Evolutionary conservation across 768 basidiomycete genomes (phyloP), one percentile per base, ranked within the genome.

Genomic region (Russula dissimulans): DNA sequence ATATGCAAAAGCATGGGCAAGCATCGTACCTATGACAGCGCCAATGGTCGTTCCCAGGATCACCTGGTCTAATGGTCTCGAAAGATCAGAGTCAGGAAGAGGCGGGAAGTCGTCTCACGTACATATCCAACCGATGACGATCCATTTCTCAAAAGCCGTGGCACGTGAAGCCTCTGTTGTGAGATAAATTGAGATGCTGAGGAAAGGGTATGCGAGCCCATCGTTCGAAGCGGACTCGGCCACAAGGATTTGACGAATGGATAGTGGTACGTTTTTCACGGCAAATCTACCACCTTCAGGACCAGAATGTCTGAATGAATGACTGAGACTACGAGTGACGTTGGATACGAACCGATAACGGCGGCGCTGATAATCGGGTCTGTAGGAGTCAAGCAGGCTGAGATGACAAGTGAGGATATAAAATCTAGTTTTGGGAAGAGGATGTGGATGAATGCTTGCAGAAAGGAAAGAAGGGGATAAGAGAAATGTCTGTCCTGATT

Each of bases 151-250:
- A 38, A 97, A 74, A 5, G 93, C 91, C 10, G 77, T 77, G 0
- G 76, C 72, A 14, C 74, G 77, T 3, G 84, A 80, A 0, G 78
- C 68, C 63, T 95, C 91, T 5, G 92, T 65, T 10, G 85, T 86
- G 48, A 98, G 77, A 70, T 95, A 97, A 10, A 98, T 78, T 3
- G 95, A 83, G 54, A 98, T 78, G 31, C 83, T 81, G 57, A 97
- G 77, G 71, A 97, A 97, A 0, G 94, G 94, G 71, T 95, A 97
- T 2, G 95, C 93, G 14, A 97, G 79, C 2, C 97, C 97, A 66
- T 98, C 97, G 71, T 99, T 99, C 7, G 91, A 86, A 0, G 95
- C 97, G 5, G 89, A 90, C 72, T 98, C 95, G 0, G 91, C 91
- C 0, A 89, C 81, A 7, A 97, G 76, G 45, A 97, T 78, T 26